Percentiles rank a stretch among this genome's conserved stretches.
phyloP scores from a whole-genome alignment of 805 yeast species.

The Isabelozyma heimii region DNA sequence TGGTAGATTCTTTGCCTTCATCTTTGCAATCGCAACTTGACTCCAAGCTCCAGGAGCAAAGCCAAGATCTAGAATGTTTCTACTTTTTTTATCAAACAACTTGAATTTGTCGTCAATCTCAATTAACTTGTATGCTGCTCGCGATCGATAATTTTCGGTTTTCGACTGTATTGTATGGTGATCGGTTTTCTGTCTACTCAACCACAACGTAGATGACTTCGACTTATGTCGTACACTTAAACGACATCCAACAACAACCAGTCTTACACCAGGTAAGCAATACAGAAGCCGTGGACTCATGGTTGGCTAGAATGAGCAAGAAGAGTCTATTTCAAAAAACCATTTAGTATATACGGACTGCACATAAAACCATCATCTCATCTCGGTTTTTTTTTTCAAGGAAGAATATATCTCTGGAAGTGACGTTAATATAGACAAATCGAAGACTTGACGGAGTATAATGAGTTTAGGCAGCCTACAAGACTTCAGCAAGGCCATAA shows the following conservation, averaged over 20 bases:
- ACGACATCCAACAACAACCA: not conserved
- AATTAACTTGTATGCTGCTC: slow-evolving; percentile 87
- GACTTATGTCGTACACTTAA: slow-evolving; percentile 16
- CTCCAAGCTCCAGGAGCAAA: slow-evolving; percentile 97
- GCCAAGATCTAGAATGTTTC: slow-evolving; percentile 79
- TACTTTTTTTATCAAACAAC: slow-evolving; percentile 50
- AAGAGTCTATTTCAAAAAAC: too few relatives aligned
- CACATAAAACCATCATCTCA: not conserved
- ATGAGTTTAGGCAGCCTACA: not conserved
- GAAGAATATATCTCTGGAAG: not conserved
- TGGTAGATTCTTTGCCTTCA: slow-evolving; percentile 18
- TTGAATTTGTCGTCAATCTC: slow-evolving; percentile 68
- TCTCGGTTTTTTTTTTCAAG: not conserved
- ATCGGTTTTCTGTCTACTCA: slow-evolving; percentile 67
- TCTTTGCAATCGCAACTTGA: slow-evolving; percentile 65
- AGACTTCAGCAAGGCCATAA: not conserved
- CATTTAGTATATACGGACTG: not conserved
- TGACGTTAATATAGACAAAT: not conserved
- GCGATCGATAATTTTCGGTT: slow-evolving; percentile 58
- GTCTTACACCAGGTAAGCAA: not conserved
- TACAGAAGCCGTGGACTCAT: not conserved
- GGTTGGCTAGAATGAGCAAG: not conserved
- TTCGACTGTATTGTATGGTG: slow-evolving; percentile 65
- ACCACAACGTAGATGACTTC: slow-evolving; percentile 69
- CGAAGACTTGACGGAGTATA: not conserved